Evolutionary conservation across 345 rosid species (phyloP).

Genomic region (Kernera saxatilis): DNA sequence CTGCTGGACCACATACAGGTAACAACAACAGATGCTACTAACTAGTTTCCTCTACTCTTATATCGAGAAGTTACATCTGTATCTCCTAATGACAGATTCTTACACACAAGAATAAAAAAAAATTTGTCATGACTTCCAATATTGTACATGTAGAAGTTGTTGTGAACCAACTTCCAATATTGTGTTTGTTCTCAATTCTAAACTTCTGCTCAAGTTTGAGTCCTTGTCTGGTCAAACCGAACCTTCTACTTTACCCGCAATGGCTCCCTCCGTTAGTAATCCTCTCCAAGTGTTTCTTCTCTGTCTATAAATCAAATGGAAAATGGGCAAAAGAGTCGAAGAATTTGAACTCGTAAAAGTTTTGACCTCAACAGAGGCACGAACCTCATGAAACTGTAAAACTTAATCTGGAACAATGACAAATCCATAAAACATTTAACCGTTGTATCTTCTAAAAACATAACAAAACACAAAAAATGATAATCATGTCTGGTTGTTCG

Average conservation of each 20-base stretch:
- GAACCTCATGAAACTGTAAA: neutral
- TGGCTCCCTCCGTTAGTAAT: slow-evolving; percentile 18
- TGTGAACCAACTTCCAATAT: neutral
- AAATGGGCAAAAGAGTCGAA: neutral
- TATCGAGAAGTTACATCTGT: slow-evolving; percentile 6
- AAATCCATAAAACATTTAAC: slow-evolving; percentile 5
- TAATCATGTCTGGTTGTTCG: slow-evolving; percentile 81
- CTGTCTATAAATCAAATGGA: neutral
- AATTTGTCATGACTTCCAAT: neutral
- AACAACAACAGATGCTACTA: slow-evolving; percentile 28
- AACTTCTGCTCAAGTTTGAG: no score
- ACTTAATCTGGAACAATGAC: neutral
- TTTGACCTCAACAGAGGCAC: neutral
- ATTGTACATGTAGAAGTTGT: neutral
- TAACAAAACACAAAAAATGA: slow-evolving; percentile 31
- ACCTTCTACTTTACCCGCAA: slow-evolving; percentile 15
- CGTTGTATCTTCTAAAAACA: neutral
- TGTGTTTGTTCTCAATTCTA: neutral
- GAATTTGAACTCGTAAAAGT: slow-evolving; percentile 1
- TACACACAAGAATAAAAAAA: neutral
- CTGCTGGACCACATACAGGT: slow-evolving; percentile 21
- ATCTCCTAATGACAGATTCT: slow-evolving; percentile 10
- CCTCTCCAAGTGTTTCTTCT: neutral
- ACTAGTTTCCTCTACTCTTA: slow-evolving; percentile 20
- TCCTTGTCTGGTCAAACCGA: neutral